Percentiles rank a stretch among this genome's conserved stretches.
phyloP scores from a whole-genome alignment of 495 filamentous ascomycete species.

The Aspergillus saccharolyticus region DNA sequence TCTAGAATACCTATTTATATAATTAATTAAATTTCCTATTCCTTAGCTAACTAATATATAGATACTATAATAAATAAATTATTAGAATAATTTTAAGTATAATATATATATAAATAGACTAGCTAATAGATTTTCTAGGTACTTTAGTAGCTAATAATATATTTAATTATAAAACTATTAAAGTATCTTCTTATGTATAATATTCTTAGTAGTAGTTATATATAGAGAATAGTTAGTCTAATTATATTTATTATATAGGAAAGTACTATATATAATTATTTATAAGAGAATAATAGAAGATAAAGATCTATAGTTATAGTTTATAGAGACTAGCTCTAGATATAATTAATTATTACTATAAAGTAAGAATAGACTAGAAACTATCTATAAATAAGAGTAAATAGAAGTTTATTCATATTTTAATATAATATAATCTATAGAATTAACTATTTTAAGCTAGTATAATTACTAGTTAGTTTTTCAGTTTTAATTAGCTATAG shows the following conservation, averaged over 20 bases:
- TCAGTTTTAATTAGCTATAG: too few relatives aligned
- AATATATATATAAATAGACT: conserved; percentile 13
- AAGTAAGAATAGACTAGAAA: background rate
- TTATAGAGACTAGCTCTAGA: background rate
- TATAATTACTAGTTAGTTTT: too few relatives aligned
- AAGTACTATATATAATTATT: background rate
- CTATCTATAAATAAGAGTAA: background rate
- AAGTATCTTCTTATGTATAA: background rate
- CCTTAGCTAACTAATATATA: too few relatives aligned
- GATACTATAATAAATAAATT: too few relatives aligned
- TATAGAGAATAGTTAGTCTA: too few relatives aligned
- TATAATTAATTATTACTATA: conserved; percentile 4
- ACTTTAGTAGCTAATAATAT: background rate
- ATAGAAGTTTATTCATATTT: background rate
- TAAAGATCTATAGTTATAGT: too few relatives aligned
- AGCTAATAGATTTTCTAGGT: background rate
- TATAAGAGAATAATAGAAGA: background rate
- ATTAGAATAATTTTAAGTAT: conserved; percentile 1
- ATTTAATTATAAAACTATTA: background rate
- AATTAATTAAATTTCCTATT: too few relatives aligned
- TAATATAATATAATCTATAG: too few relatives aligned
- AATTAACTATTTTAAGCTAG: too few relatives aligned
- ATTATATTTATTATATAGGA: too few relatives aligned
- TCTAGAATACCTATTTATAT: too few relatives aligned
- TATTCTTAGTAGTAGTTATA: too few relatives aligned